Evolutionary conservation across 441 rosid species (phyloP).

Genomic region (Francoa sonchifolia): DNA sequence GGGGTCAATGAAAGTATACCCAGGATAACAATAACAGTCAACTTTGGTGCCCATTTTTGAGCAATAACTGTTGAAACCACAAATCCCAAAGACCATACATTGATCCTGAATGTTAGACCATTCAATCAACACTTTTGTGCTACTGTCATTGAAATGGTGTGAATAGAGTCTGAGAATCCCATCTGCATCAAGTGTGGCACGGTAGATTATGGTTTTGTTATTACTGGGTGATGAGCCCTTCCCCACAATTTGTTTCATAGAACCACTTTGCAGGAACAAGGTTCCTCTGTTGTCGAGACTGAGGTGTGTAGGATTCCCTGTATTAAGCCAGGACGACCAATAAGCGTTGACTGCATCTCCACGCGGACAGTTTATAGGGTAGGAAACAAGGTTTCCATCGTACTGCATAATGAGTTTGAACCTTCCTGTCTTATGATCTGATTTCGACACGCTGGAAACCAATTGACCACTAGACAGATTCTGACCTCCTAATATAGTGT

Average conservation of each 20-base stretch:
- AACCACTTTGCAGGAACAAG: neutral
- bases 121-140: neutral
- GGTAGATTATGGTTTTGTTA: neutral
- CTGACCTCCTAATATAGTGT: slow-evolving; percentile 2
- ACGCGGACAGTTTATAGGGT: too few relatives aligned
- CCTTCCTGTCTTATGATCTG: neutral
- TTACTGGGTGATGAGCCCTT: neutral
- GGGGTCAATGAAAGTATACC: slow-evolving; percentile 1
- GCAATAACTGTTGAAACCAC: neutral
- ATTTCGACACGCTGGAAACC: neutral
- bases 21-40: slow-evolving; percentile 6
- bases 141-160: neutral
- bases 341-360: neutral
- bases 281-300: neutral
- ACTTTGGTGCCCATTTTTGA: neutral
- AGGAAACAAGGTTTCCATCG: neutral
- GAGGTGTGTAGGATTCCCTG: neutral
- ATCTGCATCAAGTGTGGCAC: neutral
- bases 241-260: neutral
- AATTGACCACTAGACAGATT: neutral
- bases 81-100: neutral
- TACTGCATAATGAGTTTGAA: neutral
- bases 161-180: neutral
- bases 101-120: neutral
- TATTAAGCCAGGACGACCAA: neutral